Conservation (phyloP, 306 rosid species). For the Fragaria ananassa region DNA sequence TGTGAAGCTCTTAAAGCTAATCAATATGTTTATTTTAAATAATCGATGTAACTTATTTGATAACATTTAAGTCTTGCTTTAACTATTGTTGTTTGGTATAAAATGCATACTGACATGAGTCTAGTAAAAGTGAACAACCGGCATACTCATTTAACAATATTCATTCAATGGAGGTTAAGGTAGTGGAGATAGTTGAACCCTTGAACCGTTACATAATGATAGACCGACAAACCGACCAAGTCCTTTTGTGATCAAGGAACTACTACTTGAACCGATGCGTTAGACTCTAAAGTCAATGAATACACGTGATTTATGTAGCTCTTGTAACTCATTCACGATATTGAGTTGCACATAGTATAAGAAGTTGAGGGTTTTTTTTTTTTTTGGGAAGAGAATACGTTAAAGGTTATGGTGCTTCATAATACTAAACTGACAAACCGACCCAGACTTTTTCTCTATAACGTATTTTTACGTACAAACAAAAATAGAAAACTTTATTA, state of each 20-base stretch:
- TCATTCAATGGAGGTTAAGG: not conserved
- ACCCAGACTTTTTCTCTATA: not conserved
- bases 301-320: not conserved
- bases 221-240: not conserved
- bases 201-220: not conserved
- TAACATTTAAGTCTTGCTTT: rapidly evolving
- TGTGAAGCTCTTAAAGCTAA: not conserved
- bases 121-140: not conserved
- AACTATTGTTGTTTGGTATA: no score
- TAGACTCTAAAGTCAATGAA: not conserved
- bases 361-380: no score
- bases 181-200: not conserved
- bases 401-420: not conserved
- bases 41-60: not conserved
- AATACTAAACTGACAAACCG: not conserved
- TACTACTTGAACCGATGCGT: no score
- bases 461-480: no score
- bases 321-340: no score
- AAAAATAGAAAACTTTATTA: no score
- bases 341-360: not conserved
- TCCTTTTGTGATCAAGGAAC: not conserved
- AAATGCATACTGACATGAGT: no score
- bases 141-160: not conserved
- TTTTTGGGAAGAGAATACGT: no score
- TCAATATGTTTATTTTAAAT: not conserved